Conservation (phyloP, 2,329 filamentous ascomycete species). For the Acrocalymma vagum region DNA sequence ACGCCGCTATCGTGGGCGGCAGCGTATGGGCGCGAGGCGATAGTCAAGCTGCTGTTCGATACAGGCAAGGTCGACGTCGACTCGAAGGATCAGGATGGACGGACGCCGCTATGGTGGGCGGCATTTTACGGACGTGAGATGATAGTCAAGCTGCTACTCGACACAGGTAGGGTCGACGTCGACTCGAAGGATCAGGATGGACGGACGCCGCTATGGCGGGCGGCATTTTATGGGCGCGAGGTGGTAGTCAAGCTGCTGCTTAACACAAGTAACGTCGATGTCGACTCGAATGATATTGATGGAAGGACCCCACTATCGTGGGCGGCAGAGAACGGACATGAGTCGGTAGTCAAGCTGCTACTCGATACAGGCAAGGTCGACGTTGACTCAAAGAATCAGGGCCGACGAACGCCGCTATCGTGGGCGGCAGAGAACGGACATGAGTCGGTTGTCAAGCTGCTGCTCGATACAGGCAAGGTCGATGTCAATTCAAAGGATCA, state of each 20-base stretch:
- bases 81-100: conserved; percentile 4
- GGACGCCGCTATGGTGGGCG: conserved; percentile 7
- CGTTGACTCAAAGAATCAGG: neutral
- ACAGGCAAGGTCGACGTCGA: conserved; percentile 6
- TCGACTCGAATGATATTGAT: neutral
- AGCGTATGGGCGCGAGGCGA: neutral
- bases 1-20: neutral
- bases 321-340: neutral
- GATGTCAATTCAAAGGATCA: neutral
- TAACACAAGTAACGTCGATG: neutral
- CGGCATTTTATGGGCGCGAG: neutral
- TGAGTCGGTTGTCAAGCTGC: neutral
- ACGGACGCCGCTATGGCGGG: conserved; percentile 1
- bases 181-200: neutral
- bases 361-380: neutral
- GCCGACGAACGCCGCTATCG: conserved; percentile 1
- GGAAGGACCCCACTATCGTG: neutral
- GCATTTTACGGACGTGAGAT: neutral
- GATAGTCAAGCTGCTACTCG: conserved; percentile 7
- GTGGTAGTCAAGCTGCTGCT: neutral
- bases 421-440: neutral
- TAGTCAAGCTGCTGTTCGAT: conserved; percentile 2
- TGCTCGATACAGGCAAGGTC: conserved; percentile 4
- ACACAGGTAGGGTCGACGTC: conserved; percentile 3
- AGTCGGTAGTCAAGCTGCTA: neutral